These are phyloP conservation scores for Davidsoniella australis DNA, from an alignment of 2,329 filamentous ascomycete species.

Conservation along the genomic window DNA sequence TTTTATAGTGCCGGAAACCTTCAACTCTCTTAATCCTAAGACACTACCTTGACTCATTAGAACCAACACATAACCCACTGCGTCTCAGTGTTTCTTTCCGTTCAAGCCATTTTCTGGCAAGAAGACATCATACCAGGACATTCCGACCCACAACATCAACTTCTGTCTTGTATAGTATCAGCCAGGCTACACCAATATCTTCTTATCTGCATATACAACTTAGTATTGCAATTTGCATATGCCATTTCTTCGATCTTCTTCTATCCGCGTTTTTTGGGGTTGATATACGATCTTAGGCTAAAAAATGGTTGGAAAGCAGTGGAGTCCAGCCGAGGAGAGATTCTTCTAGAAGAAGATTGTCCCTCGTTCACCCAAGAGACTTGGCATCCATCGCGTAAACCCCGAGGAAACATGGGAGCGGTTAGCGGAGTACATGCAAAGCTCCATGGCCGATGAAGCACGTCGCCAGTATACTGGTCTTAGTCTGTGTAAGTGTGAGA, in stretches of 20 bases:
- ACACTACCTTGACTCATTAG: no score
- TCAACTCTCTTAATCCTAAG: no score
- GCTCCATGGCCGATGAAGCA: slow-evolving; percentile 19
- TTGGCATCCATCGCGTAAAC: slow-evolving; percentile 16
- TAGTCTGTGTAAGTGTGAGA: slow-evolving; percentile 23
- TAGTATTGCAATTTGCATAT: not conserved
- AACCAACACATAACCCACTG: no score
- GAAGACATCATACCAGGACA: no score
- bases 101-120: no score
- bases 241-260: no score
- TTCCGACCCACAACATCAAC: not conserved
- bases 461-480: slow-evolving; percentile 24
- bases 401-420: slow-evolving; percentile 21
- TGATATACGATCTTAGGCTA: not conserved
- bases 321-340: slow-evolving; percentile 30
- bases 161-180: not conserved
- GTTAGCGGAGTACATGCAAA: slow-evolving; percentile 24
- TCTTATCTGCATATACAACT: no score
- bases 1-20: no score
- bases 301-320: slow-evolving; percentile 33
- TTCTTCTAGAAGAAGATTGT: slow-evolving; percentile 30
- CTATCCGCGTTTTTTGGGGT: not conserved
- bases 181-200: not conserved
- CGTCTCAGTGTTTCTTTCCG: no score
- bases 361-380: slow-evolving; percentile 21